Evolutionary conservation across 768 basidiomycete species (phyloP), one percentile per base, ranked within the genome.

Genomic region (Xanthoconium stramineum): DNA sequence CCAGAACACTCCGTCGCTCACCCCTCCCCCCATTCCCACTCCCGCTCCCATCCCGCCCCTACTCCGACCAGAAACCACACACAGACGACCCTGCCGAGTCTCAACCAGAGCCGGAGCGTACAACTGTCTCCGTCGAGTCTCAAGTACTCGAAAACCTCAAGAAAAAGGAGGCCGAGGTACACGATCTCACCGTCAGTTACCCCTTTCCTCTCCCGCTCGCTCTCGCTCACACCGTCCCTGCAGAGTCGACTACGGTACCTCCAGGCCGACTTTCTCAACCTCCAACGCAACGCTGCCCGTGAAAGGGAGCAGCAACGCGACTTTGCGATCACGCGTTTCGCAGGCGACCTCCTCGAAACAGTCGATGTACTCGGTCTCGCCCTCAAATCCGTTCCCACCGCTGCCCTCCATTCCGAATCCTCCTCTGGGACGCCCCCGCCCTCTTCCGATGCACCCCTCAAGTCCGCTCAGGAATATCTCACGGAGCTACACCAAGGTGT

Each of bases 201-300:
- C 24, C 1, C 10, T 28, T 52, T 51, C 28, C 51, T 51, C 28
- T 29, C 30, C 50, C 42, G 36, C 20, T 32, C 29, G 7, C 62
- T 50, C 48, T 14, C 33, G 53, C 55, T 60, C 47, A 61, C 33
- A 40, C 13, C 37, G 3, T n/a, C 7, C 55, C 38, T 19, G 24
- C 71, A 97, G 96, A 81, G 86, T 69, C 91, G 94, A 60, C 79
- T 97, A 64, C 86, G 89, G 46, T 97, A 98, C 70, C 79, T 91
- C 55, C 89, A 94, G 69, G 97, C 97, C 64, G 97, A 99, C 76
- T 94, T 94, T 74, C 76, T 96, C 43, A 99, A 98, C 73, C 80
- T 97, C 43, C 94, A 95, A 69, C 89, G 94, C 53, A 93, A 94
- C 65, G 82, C 94, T 52, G 86, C 87, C 30, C 83, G 89, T 57